Evolutionary conservation across 306 rosid genomes (phyloP), one percentile per base, ranked within the genome.

Genomic region (Quercus bicolor): DNA sequence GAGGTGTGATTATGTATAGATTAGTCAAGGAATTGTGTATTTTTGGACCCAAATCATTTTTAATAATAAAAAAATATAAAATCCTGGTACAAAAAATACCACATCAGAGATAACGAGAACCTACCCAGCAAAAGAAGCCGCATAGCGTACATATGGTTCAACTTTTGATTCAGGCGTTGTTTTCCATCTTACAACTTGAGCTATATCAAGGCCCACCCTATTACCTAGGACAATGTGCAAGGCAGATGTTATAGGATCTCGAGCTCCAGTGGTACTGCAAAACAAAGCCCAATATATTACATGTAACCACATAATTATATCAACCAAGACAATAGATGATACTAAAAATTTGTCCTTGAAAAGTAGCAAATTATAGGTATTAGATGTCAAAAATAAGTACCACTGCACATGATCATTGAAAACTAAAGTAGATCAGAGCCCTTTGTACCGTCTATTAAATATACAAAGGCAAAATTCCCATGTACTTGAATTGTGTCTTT

Each of bases 101-200:
- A 34, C 4, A 77, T 14, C 43, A 75, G 18, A 29, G 45, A 77
- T 2, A 84, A 61, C 15, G 82, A 82, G 80, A 77, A 78, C 70
- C 71, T 92, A 92, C 98, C 98, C 97, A 72, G 97, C 93, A 85
- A 94, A 94, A 79, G 98, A 91, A 74, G 98, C 97, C 5, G 98
- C 97, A 85, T 92, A 94, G 70, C 95, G 97, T 72, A 91, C 91
- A 56, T 15, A 78, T 76, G 98, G 97, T 84, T 94, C 95, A 72
- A 92, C 83, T 81, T 91, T 79, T 57, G 98, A 91, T 60, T 85
- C 78, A 59, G 92, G 81, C 53, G 89, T 87, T 74, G 65, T 83
- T 88, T 90, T 94, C 98, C 97, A 94, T 86, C 98, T 90, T 28
- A 94, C 95, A 84, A 94, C 89, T 88, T 94, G 98, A 79, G 97